Evolutionary conservation across 2,329 filamentous ascomycete genomes (phyloP).

Genomic region (Ilyonectria robusta): DNA sequence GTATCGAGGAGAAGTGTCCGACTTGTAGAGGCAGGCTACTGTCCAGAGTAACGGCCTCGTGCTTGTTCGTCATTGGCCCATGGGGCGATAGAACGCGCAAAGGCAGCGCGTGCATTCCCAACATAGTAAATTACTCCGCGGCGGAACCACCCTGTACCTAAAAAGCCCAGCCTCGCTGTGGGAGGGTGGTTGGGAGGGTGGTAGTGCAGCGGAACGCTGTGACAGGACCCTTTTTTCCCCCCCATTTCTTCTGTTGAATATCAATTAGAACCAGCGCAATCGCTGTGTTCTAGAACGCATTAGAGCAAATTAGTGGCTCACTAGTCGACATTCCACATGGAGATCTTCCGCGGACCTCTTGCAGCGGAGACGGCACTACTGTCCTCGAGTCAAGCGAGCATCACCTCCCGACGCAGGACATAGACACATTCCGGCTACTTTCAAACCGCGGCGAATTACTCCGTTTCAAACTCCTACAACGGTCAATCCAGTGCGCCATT

Average conservation of each 20-base stretch:
- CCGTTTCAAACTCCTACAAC: neutral
- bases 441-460: neutral
- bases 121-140: neutral
- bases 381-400: neutral
- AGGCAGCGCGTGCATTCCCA: neutral
- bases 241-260: neutral
- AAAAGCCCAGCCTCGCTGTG: neutral
- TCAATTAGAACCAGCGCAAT: neutral
- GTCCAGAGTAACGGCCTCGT: too few species aligned
- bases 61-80: too few species aligned
- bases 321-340: neutral
- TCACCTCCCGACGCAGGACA: neutral
- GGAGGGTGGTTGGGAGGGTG: neutral
- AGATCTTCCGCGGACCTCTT: neutral
- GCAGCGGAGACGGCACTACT: neutral
- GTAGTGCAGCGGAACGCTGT: conserved; percentile 1
- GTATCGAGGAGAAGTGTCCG: too few species aligned
- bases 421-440: conserved; percentile 1
- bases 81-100: neutral
- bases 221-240: neutral
- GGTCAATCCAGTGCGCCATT: neutral
- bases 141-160: neutral
- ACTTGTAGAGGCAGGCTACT: too few species aligned
- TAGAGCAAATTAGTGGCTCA: neutral
- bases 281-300: neutral